These are phyloP conservation scores for Aspergillus jensenii DNA, from an alignment of 2,329 filamentous ascomycete genomes.

Conservation along the genomic window DNA sequence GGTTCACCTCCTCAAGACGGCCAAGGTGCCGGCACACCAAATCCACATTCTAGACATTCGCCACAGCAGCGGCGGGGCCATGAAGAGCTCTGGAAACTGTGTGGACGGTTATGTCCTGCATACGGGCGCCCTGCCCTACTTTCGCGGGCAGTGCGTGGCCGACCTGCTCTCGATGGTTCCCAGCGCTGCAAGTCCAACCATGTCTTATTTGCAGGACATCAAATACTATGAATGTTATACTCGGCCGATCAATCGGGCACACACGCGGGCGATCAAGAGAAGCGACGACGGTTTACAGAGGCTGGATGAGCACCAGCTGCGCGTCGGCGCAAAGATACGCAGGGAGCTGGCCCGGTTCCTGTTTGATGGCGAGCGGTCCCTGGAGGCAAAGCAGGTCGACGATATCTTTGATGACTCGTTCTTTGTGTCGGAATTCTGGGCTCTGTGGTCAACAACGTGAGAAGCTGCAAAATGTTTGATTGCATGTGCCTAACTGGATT, in stretches of 20 bases:
- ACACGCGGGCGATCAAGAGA: neutral
- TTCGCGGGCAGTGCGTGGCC: conserved; percentile 33
- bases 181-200: neutral
- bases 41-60: conserved; percentile 39
- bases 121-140: conserved; percentile 34
- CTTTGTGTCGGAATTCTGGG: conserved; percentile 25
- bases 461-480: neutral
- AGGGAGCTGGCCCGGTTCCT: conserved; percentile 17
- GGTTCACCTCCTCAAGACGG: conserved; percentile 36
- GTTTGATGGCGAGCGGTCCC: conserved; percentile 19
- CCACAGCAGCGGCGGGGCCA: conserved; percentile 28
- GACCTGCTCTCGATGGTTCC: conserved; percentile 34
- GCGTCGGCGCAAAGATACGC: conserved; percentile 16
- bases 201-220: no score
- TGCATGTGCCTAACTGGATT: neutral
- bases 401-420: conserved; percentile 24
- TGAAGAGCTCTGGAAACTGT: conserved; percentile 27
- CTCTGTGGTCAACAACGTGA: conserved; percentile 25
- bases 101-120: conserved; percentile 35
- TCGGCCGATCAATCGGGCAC: neutral
- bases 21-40: conserved; percentile 29
- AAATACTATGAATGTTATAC: no score
- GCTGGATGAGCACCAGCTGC: conserved; percentile 14
- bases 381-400: conserved; percentile 30
- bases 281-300: neutral